Evolutionary conservation across 192 early-diverging fungal species (phyloP).

Genomic region (Gamsiella multidivaricata): DNA sequence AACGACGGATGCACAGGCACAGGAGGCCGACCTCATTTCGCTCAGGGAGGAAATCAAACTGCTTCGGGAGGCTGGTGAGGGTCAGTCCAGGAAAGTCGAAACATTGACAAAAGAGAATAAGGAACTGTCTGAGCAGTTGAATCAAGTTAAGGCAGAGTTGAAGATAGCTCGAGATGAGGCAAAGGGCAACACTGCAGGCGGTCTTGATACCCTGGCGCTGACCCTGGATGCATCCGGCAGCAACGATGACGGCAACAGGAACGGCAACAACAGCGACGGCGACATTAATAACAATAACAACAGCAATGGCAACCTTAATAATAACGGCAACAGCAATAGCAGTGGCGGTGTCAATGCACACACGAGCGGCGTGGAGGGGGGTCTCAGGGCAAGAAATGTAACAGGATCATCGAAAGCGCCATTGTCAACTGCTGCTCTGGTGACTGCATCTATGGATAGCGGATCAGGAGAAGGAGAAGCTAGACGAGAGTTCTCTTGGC

Average conservation of each 20-base stretch:
- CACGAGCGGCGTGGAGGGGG: too few species aligned
- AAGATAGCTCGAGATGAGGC: neutral
- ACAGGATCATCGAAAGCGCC: too few species aligned
- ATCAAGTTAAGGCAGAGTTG: slow-evolving; percentile 19
- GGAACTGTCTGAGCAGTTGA: slow-evolving; percentile 3
- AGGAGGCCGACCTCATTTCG: neutral
- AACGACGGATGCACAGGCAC: neutral
- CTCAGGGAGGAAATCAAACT: slow-evolving; percentile 9
- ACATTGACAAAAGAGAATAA: slow-evolving; percentile 1
- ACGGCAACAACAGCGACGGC: too few species aligned
- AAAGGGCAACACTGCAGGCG: neutral
- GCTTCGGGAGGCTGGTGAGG: slow-evolving; percentile 3
- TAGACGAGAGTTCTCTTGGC: slow-evolving; percentile 23
- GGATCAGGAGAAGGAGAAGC: neutral
- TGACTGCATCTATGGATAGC: neutral
- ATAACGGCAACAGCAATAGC: too few species aligned
- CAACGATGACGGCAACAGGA: neutral
- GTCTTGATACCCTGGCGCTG: slow-evolving; percentile 1
- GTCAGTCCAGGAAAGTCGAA: neutral
- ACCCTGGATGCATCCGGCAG: neutral
- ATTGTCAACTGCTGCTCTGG: neutral
- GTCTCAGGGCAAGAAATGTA: too few species aligned
- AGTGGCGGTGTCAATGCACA: too few species aligned
- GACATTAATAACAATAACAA: too few species aligned
- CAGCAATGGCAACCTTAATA: too few species aligned